phyloP scores from a whole-genome alignment of 345 rosid genomes.

The Erysimum cheiranthoides region DNA sequence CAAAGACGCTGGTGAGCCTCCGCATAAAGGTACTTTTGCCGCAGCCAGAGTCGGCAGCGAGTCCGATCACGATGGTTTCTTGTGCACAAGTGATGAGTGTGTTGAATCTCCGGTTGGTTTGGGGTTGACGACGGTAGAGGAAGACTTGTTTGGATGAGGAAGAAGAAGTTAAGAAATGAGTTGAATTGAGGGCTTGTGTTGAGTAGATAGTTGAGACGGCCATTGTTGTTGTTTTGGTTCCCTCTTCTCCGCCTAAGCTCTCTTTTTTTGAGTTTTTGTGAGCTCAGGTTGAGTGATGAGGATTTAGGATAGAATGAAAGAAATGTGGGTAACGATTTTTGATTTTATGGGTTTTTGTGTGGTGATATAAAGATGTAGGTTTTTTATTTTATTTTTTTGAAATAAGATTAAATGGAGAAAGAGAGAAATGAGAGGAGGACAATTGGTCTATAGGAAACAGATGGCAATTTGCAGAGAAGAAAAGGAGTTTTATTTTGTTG shows the following conservation, averaged over 20 bases:
- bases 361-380: conserved; percentile 37
- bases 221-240: conserved; percentile 48
- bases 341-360: conserved; percentile 39
- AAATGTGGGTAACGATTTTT: conserved; percentile 38
- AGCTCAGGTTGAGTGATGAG: conserved; percentile 46
- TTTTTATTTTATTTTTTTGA: conserved; percentile 12
- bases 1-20: conserved; percentile 89
- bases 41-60: conserved; percentile 95
- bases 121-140: conserved; percentile 51
- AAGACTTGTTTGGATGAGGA: conserved; percentile 60
- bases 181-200: conserved; percentile 68
- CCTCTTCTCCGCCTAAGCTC: conserved; percentile 48
- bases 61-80: conserved; percentile 83
- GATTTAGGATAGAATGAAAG: conserved; percentile 44
- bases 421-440: conserved; percentile 49
- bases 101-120: conserved; percentile 46
- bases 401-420: conserved; percentile 28
- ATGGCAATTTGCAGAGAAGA: conserved; percentile 52
- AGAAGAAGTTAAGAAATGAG: conserved; percentile 66
- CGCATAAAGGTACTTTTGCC: conserved; percentile 97
- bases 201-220: conserved; percentile 78
- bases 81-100: conserved; percentile 66
- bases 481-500: conserved; percentile 2
- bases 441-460: conserved; percentile 48
- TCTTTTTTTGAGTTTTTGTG: conserved; percentile 23